Evolutionary conservation across 768 basidiomycete species (phyloP), one percentile per base, ranked within the genome.

Genomic region (Rhizopogon vulgaris): DNA sequence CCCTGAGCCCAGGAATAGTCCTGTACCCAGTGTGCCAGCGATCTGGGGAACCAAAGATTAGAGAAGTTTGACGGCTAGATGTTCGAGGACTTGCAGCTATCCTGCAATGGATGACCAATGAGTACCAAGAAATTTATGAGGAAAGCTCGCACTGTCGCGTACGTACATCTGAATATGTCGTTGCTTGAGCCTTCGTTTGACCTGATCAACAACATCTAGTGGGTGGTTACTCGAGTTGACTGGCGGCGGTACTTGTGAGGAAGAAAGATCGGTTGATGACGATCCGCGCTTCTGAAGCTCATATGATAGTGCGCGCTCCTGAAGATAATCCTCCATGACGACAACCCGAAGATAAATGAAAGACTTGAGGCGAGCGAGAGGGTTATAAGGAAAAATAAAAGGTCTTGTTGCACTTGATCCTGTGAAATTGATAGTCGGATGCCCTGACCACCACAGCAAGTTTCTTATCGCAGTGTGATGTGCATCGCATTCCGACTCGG

Each of bases 121-220:
- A 36, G 39, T 25, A 40, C 5, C n/a, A 36, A 47, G 6, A 43
- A 27, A 51, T 37, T 24, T 6, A 17, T 14, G 11, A 27, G 36
- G 10, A 36, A 37, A 25, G 5, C 17, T 18, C 22, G 15, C 1
- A 24, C 18, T 15, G 11, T 48, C 45, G 22, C 5, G n/a, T 5
- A 68, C 78, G 47, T 60, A 82, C 86, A 89, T 89, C 63, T 87
- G 86, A 17, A 85, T 81, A 77, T 87, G 86, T 27, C 86, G 79
- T 68, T 87, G 84, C 69, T 85, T 81, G 41, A 88, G 75, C 38
- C 78, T 77, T 28, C 86, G 78, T 61, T 87, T 85, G 3, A 90
- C 84, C 24, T 73, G 75, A 60, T 88, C 87, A 51, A 77, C 72
- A 17, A 69, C 74, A 56, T 83, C 78, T 17, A 45, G 42, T 30